phyloP scores from a whole-genome alignment of 2,329 filamentous ascomycete genomes.

The Lojkania enalia region DNA sequence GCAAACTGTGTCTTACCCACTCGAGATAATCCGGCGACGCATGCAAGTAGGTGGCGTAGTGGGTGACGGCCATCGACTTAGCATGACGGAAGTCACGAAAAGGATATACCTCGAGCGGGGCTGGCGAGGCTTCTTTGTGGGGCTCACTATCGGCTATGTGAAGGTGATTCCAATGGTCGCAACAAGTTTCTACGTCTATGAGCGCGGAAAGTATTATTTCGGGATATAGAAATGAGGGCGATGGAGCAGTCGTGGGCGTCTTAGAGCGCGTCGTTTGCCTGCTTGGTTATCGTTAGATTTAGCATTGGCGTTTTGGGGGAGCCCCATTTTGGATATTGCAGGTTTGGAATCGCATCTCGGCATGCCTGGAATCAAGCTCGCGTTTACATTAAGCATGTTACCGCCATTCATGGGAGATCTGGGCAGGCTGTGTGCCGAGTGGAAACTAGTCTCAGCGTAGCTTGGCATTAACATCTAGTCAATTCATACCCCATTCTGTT shows the following conservation, averaged over 20 bases:
- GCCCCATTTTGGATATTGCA: no score
- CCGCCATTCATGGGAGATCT: no score
- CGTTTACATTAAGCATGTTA: no score
- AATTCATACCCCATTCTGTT: no score
- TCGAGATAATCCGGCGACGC: constrained; percentile 86
- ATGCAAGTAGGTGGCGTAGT: constrained; percentile 98
- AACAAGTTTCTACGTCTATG: constrained; percentile 69
- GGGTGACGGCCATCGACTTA: constrained; percentile 79
- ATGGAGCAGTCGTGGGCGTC: not conserved
- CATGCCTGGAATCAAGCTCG: no score
- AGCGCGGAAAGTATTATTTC: constrained; percentile 62
- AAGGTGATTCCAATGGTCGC: constrained; percentile 92
- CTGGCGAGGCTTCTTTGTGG: constrained; percentile 83
- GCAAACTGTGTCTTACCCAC: constrained; percentile 89
- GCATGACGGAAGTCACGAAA: constrained; percentile 75
- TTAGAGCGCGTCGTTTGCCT: not conserved
- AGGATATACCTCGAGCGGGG: constrained; percentile 78
- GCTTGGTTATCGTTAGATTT: not conserved
- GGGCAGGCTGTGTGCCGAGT: no score
- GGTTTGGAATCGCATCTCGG: no score
- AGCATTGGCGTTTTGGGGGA: constrained; percentile 1
- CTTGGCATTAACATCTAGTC: no score
- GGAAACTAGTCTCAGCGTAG: no score
- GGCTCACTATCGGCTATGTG: constrained; percentile 89
- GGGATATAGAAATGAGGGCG: constrained; percentile 46